Base-by-base conservation (phyloP, 148 eudicot genomes). In the Drosera capensis region DNA sequence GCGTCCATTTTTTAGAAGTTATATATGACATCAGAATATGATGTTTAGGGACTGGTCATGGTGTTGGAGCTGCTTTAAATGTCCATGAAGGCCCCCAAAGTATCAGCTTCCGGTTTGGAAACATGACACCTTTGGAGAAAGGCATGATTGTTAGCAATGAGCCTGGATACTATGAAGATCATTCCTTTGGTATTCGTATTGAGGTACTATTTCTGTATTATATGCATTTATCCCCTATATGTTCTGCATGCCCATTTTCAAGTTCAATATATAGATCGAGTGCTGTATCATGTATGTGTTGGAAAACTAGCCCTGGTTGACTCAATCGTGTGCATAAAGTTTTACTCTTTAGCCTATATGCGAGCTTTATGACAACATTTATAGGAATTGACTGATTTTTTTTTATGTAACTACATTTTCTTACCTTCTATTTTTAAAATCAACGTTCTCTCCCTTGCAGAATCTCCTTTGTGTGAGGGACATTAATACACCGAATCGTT, bases 1-100 rank as follows among this genome's bases (percentile, higher is more conserved):
- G n/a, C n/a, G n/a, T n/a, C n/a, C n/a, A n/a, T n/a, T n/a, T n/a
- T n/a, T n/a, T n/a, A n/a, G n/a, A n/a, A n/a, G n/a, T n/a, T n/a
- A n/a, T n/a, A n/a, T n/a, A n/a, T n/a, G n/a, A 24, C 37, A 36
- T 36, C 22, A 48, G 31, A 54, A n/a, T 46, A 20, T 39, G 45
- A 20, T 43, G 48, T 14, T 52, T 59, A 90, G 99, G 99, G 49
- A 92, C 99, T 24, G 99, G 99, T 36, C 99, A 92, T 67, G 99
- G 99, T 50, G 99, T 92, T 21, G 99, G 99, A 51, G 95, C 99
- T 54, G 95, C 95, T 24, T 53, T 92, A 44, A 92, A 92, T 70
- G 99, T 92, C 62, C 95, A 85, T 45, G 99, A 92, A 72, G 99
- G 99, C 40, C 99, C 99, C 29, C 99, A 92, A 63, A 76, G 94